Percentiles rank a stretch among this genome's conserved stretches.
Evolutionary conservation across 1,139 yeast genomes (phyloP).

Genomic region (Yamadazyma mexicana): DNA sequence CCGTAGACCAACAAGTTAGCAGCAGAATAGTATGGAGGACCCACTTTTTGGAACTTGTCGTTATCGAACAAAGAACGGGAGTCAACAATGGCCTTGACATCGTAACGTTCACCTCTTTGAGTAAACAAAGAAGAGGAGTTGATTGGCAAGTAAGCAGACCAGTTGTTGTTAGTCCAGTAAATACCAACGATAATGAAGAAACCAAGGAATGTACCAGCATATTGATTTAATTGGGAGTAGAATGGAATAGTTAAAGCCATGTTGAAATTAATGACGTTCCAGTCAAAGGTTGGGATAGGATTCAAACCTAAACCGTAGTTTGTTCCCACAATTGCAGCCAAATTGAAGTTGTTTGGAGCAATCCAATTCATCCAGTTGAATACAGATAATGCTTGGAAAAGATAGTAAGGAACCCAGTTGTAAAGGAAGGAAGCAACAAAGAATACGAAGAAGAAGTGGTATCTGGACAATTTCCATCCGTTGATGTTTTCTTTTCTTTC

Average conservation of each 20-base stretch:
- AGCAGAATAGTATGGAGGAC: slow-evolving; percentile 47
- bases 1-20: slow-evolving; percentile 52
- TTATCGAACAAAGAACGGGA: slow-evolving; percentile 36
- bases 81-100: slow-evolving; percentile 42
- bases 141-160: slow-evolving; percentile 57
- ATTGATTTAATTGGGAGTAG: slow-evolving; percentile 41
- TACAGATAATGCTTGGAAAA: slow-evolving; percentile 31
- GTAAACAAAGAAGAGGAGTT: slow-evolving; percentile 45
- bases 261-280: slow-evolving; percentile 33
- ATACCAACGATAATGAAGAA: slow-evolving; percentile 44
- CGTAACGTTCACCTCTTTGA: slow-evolving; percentile 46
- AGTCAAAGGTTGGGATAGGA: slow-evolving; percentile 57
- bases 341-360: slow-evolving; percentile 26
- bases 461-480: slow-evolving; percentile 38
- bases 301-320: slow-evolving; percentile 55
- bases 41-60: slow-evolving; percentile 41
- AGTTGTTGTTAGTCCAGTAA: slow-evolving; percentile 51
- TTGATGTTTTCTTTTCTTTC: slow-evolving; percentile 41
- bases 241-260: slow-evolving; percentile 44
- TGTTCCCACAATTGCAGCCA: slow-evolving; percentile 59
- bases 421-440: slow-evolving; percentile 27
- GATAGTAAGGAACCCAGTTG: slow-evolving; percentile 36
- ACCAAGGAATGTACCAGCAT: slow-evolving; percentile 44
- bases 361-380: slow-evolving; percentile 45
- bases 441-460: slow-evolving; percentile 27